Percentiles rank a stretch among this genome's conserved stretches.
phyloP scores from a whole-genome alignment of 495 filamentous ascomycete species.

The Xylaria scruposa region DNA sequence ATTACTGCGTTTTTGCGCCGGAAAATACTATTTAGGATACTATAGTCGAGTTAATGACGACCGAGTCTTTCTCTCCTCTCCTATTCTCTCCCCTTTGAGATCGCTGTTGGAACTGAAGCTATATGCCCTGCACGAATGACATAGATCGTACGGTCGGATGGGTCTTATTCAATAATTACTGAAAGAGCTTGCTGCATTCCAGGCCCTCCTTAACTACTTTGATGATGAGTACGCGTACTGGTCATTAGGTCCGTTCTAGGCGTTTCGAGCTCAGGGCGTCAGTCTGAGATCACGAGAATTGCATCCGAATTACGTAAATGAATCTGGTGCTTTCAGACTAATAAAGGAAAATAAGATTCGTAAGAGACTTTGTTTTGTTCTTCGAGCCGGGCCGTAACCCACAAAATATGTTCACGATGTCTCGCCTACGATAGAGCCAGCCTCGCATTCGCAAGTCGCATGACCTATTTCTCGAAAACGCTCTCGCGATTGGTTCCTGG shows the following conservation, averaged over 20 bases:
- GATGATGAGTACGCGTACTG: not conserved
- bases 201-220: not conserved
- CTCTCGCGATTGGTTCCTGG: not conserved
- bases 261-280: not conserved
- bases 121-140: not conserved
- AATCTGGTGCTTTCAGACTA: not conserved
- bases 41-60: not conserved
- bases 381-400: constrained; percentile 1
- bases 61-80: not conserved
- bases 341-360: not conserved
- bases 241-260: not conserved
- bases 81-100: not conserved
- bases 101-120: not conserved
- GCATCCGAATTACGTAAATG: not conserved
- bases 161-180: not conserved
- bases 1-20: not conserved
- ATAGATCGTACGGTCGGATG: not conserved
- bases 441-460: not conserved
- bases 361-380: not conserved
- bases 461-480: not conserved
- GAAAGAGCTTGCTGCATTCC: not conserved
- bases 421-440: not conserved
- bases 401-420: not conserved
- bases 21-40: not conserved
- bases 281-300: not conserved